phyloP scores from a whole-genome alignment of 2,329 filamentous ascomycete genomes.

The Didymellaceae sp. region DNA sequence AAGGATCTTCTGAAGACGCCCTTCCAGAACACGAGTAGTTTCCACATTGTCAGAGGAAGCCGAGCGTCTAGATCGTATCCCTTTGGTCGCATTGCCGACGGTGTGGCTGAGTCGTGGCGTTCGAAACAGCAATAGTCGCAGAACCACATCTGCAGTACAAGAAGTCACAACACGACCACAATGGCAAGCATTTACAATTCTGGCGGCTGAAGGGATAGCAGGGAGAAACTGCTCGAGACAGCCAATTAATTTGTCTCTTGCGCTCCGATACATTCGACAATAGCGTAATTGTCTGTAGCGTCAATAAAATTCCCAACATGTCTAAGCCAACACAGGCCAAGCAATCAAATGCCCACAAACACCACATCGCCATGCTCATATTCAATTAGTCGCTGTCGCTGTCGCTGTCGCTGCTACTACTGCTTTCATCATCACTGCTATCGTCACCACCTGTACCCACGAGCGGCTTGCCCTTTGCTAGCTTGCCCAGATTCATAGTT shows the following conservation, averaged over 20 bases:
- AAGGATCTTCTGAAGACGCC: too few relatives aligned
- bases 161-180: too few relatives aligned
- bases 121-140: neutral
- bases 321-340: neutral
- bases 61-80: neutral
- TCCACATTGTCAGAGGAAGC: neutral
- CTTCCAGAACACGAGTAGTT: neutral
- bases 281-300: neutral
- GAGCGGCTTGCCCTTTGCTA: conserved; percentile 4
- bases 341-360: conserved; percentile 27
- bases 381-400: conserved; percentile 12
- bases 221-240: too few relatives aligned
- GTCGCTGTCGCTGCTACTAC: conserved; percentile 20
- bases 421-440: conserved; percentile 20
- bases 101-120: neutral
- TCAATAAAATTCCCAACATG: neutral
- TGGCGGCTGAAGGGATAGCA: too few relatives aligned
- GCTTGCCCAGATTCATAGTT: conserved; percentile 17
- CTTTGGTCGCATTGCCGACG: neutral
- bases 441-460: conserved; percentile 2
- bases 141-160: neutral
- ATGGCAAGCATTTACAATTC: too few relatives aligned
- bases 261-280: neutral
- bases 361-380: neutral
- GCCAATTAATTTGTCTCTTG: neutral